Evolutionary conservation across 441 rosid genomes (phyloP), one percentile per base, ranked within the genome.

Genomic region (Erysimum cheiri): DNA sequence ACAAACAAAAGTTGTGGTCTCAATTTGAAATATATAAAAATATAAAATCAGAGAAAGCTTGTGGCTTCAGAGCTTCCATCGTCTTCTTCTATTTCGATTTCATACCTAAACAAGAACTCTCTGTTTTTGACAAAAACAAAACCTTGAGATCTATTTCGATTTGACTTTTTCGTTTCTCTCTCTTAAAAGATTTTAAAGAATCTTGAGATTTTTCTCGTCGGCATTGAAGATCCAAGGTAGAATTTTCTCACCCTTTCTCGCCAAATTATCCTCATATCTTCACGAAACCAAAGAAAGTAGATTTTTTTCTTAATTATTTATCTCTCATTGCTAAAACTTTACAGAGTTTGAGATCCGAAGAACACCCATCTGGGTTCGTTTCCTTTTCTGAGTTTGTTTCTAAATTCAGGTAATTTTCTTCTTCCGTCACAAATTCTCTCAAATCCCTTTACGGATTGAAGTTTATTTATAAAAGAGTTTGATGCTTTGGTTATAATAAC

Each of bases 291-390:
- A 40, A 1, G 7, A 19, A 7, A 50, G 11, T 1, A 4, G 1
- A 14, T 41, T 5, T 26, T 1, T 3, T 4, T 49, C 17, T 6
- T 11, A 28, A 31, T 57, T 8, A 0, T 48, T 7, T 5, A 4
- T n/a, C 48, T 40, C 26, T 31, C 17, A 11, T 31, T 39, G 31
- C 14, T 46, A n/a, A 47, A 54, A 12, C 8, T 15, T 56, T 53
- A 35, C 14, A 43, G 46, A 41, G 35, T 15, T 71, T 55, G 13
- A 41, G 61, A 57, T 69, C 65, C 26, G 66, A 55, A 74, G 61
- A 80, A 66, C 49, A 60, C 56, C 44, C 73, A 55, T 70, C 77
- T 76, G 78, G 78, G 77, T 68, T 64, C 66, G 61, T 61, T 8
- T 24, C 59, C 47, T 69, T 64, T 5, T 69, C 56, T 19, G 61